These are phyloP conservation scores for Lactifluus rugatus DNA, from an alignment of 768 basidiomycete species.

Conservation along the genomic window DNA sequence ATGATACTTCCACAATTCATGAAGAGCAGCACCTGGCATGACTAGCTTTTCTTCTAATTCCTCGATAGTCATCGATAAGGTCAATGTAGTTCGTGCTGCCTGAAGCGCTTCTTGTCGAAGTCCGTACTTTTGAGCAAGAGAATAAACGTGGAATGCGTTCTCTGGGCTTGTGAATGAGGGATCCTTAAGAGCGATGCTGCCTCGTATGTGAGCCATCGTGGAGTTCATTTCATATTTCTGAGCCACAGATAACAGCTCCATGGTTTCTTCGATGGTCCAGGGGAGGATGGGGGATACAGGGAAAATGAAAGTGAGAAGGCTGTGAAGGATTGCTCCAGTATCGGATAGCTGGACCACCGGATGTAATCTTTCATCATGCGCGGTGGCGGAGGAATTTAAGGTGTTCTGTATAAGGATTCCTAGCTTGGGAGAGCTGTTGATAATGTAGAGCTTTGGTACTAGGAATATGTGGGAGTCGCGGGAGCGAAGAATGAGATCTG, in stretches of 20 bases:
- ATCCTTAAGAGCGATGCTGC: background rate
- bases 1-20: conserved; percentile 6
- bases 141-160: background rate
- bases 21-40: background rate
- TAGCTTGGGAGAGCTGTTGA: background rate
- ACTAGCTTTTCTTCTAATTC: background rate
- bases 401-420: background rate
- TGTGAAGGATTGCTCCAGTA: background rate
- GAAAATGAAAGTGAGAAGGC: conserved; percentile 6
- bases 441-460: background rate
- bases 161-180: background rate
- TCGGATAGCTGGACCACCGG: background rate
- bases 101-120: background rate
- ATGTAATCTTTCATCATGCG: background rate
- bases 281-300: background rate
- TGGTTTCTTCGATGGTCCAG: background rate
- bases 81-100: background rate
- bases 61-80: background rate
- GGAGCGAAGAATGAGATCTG: background rate
- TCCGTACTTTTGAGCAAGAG: background rate
- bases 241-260: background rate
- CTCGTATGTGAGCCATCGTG: background rate
- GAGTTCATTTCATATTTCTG: background rate
- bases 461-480: background rate
- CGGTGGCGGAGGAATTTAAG: background rate